Base-by-base conservation (phyloP, 1,139 yeast genomes). In the Saccharomycopsis hybrid region DNA sequence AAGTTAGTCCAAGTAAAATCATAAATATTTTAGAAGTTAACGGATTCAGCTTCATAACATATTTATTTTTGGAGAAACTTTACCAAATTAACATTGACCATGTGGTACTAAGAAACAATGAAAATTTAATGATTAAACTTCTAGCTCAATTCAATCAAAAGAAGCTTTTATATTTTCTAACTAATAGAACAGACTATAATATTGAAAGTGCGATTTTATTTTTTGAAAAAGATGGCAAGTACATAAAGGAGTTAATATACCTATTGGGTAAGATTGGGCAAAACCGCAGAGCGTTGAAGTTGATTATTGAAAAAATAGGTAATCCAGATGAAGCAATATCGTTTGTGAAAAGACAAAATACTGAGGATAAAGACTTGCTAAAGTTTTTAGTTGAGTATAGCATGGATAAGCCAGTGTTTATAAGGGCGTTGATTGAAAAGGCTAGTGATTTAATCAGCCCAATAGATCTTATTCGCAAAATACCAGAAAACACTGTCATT, bases 181-280 rank as follows among this genome's bases (percentile, higher is more conserved):
- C 44, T 18, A 53, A 51, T 38, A 67, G 67, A 55, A 73, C 71
- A 52, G 73, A 80, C 54, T 92, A 89, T 65, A 78, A 85, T 56
- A 76, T 88, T 41, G 86, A 80, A 47, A 60, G 63, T 35, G 96
- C 96, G 0, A 78, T 88, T 24, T 64, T 67, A 7, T 27, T 50
- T 5, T 52, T 52, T 39, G 81, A 81, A 53, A 54, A 64, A 8
- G 71, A 73, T 43, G 72, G 72, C 1, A 71, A 72, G 13, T 66
- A 69, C 46, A 74, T 73, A 35, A 80, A 83, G 45, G 97, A 90
- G 61, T 70, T 88, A 46, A 95, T 92, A 0, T 89, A 80, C 59
- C 66, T 92, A 37, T 73, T 88, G 55, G 95, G 96, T 4, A 80
- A 80, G 59, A 82, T 86, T 32, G 98, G 98, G 1, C 86, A 86